Conservation (phyloP, 768 basidiomycete genomes). For the Sistotremastrum suecicum region DNA sequence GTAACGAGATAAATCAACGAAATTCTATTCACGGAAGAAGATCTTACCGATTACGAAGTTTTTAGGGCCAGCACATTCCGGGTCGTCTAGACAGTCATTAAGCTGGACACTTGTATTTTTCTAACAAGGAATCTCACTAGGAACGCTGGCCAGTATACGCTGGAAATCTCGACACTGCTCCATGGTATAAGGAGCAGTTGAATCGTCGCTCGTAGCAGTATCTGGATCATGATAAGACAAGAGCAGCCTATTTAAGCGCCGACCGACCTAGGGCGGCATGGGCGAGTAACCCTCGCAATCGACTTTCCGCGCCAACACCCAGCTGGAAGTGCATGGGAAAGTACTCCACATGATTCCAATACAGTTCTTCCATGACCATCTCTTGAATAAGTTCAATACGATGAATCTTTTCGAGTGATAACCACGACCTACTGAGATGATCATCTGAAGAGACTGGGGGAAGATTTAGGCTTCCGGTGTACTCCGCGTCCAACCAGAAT, state of each 20-base stretch:
- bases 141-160: too few species aligned
- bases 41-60: too few species aligned
- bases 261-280: too few species aligned
- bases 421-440: conserved; percentile 33
- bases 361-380: conserved; percentile 33
- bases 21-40: too few species aligned
- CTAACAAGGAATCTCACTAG: too few species aligned
- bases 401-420: neutral
- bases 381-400: conserved; percentile 19
- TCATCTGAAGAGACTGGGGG: conserved; percentile 30
- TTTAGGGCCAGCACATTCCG: too few species aligned
- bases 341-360: conserved; percentile 50
- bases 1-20: too few species aligned
- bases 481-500: conserved; percentile 40
- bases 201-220: conserved; percentile 42
- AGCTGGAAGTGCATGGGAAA: conserved; percentile 38
- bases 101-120: too few species aligned
- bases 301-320: too few species aligned
- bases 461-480: conserved; percentile 30
- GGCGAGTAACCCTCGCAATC: too few species aligned
- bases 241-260: too few species aligned
- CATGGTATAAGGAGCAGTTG: conserved; percentile 44
- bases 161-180: conserved; percentile 31
- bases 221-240: conserved; percentile 18
- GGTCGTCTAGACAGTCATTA: too few species aligned